Percentiles rank a stretch among this genome's conserved stretches.
Conservation (phyloP, 768 basidiomycete species). For the Naganishia vaughanmartiniae region DNA sequence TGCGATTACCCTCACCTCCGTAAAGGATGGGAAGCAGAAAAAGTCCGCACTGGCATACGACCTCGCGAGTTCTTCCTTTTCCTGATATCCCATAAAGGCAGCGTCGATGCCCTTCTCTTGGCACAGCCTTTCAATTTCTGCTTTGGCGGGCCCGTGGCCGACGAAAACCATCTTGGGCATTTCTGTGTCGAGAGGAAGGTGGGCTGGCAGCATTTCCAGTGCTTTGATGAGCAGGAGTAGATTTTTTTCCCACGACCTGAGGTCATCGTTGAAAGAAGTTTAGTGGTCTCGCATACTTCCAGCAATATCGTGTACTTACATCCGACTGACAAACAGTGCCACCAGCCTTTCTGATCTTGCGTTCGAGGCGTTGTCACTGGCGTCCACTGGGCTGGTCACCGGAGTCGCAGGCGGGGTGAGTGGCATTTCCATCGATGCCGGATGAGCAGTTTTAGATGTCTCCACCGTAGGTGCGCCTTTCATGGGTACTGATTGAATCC, state of each 20-base stretch:
- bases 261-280: slow-evolving; percentile 28
- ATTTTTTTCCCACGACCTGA: slow-evolving; percentile 55
- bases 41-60: slow-evolving; percentile 56
- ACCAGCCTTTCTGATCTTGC: slow-evolving; percentile 36
- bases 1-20: slow-evolving; percentile 33
- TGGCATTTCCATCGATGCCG: slow-evolving; percentile 22
- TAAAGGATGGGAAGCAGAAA: slow-evolving; percentile 55
- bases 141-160: slow-evolving; percentile 54
- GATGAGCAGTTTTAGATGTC: not conserved
- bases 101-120: slow-evolving; percentile 48
- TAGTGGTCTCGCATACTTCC: not conserved
- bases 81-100: slow-evolving; percentile 53
- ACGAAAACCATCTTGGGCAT: slow-evolving; percentile 54
- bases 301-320: slow-evolving; percentile 35
- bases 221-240: slow-evolving; percentile 54
- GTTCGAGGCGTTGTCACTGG: not conserved
- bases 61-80: slow-evolving; percentile 52
- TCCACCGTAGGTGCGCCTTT: not conserved
- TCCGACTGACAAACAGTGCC: slow-evolving; percentile 53
- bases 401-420: slow-evolving; percentile 38
- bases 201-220: slow-evolving; percentile 42
- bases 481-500: slow-evolving; percentile 24
- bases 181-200: slow-evolving; percentile 33
- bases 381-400: slow-evolving; percentile 29
- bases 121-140: slow-evolving; percentile 50